Conservation (phyloP, 768 basidiomycete genomes). For the Chiua virens region DNA sequence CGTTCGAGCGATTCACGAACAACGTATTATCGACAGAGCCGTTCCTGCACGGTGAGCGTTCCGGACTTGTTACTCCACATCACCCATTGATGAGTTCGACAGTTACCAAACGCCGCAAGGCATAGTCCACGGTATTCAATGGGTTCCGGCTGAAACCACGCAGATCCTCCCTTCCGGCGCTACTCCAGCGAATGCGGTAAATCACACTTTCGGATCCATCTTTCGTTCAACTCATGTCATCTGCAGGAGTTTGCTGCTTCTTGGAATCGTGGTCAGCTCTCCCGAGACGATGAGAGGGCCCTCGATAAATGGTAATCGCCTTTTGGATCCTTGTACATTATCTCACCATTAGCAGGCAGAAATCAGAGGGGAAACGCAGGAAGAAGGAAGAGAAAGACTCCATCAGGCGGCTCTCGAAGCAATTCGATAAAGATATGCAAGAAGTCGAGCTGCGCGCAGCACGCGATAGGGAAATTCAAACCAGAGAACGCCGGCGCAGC, state of each 20-base stretch:
- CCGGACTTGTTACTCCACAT: background rate
- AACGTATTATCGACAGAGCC: constrained; percentile 47
- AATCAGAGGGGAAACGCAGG: constrained; percentile 49
- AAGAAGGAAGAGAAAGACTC: constrained; percentile 50
- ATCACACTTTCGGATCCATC: constrained; percentile 17
- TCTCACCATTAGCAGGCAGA: constrained; percentile 41
- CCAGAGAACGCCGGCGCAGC: constrained; percentile 53
- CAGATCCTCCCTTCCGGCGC: constrained; percentile 59
- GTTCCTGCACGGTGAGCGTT: constrained; percentile 65
- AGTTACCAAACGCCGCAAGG: constrained; percentile 76
- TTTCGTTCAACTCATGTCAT: constrained; percentile 2
- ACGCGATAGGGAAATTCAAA: constrained; percentile 55
- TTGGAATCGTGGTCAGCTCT: constrained; percentile 48
- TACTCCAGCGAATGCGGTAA: constrained; percentile 55
- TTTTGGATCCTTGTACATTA: background rate
- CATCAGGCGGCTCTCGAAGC: constrained; percentile 37
- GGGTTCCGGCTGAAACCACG: constrained; percentile 69
- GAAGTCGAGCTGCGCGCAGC: constrained; percentile 57
- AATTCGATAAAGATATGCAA: constrained; percentile 43
- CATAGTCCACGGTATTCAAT: constrained; percentile 61
- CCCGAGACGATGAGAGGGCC: constrained; percentile 40
- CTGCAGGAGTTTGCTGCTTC: constrained; percentile 58
- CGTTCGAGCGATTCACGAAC: constrained; percentile 12
- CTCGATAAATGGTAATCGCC: constrained; percentile 46
- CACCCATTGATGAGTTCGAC: constrained; percentile 9